A percentile compares a stretch with the other conserved stretches of the same genome.
These are phyloP conservation scores for Calocybe indica DNA, from an alignment of 768 basidiomycete species.

Conservation along the genomic window DNA sequence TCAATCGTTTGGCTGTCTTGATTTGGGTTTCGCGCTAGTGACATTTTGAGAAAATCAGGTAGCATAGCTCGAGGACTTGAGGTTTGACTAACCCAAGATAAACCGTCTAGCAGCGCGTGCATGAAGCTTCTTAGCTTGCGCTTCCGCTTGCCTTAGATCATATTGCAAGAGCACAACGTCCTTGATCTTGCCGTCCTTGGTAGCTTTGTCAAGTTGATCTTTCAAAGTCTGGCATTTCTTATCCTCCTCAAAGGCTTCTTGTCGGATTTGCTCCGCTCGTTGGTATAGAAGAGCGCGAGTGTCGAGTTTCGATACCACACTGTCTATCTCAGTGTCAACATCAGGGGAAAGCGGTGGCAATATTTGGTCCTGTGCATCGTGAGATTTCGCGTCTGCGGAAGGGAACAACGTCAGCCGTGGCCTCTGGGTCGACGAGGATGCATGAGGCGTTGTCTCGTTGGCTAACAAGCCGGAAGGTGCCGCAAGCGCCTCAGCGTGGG, in stretches of 20 bases:
- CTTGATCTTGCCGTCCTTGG: conserved; percentile 23
- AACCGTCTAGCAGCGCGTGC: conserved; percentile 39
- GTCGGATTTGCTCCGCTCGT: conserved; percentile 31
- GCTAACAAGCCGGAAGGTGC: no score
- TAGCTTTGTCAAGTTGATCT: conserved; percentile 20
- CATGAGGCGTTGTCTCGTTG: no score
- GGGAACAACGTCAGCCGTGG: no score
- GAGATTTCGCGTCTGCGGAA: no score
- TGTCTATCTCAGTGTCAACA: conserved; percentile 16
- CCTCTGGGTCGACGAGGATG: no score
- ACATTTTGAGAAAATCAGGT: background rate
- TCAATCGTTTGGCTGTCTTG: conserved; percentile 33
- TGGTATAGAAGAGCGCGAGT: conserved; percentile 22
- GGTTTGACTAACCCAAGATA: conserved; percentile 30
- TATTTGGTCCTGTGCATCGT: no score
- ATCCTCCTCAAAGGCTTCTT: conserved; percentile 34
- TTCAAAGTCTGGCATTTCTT: conserved; percentile 19
- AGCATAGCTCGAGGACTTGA: conserved; percentile 1
- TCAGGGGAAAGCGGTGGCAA: conserved; percentile 1
- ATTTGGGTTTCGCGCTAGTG: conserved; percentile 32
- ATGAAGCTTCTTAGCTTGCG: conserved; percentile 31
- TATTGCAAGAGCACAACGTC: conserved; percentile 34
- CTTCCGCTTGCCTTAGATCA: conserved; percentile 29
- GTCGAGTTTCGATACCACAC: conserved; percentile 23
- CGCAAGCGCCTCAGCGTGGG: no score